These are phyloP conservation scores for Talaromyces verruculosus DNA, from an alignment of 2,329 filamentous ascomycete genomes.

Conservation along the genomic window DNA sequence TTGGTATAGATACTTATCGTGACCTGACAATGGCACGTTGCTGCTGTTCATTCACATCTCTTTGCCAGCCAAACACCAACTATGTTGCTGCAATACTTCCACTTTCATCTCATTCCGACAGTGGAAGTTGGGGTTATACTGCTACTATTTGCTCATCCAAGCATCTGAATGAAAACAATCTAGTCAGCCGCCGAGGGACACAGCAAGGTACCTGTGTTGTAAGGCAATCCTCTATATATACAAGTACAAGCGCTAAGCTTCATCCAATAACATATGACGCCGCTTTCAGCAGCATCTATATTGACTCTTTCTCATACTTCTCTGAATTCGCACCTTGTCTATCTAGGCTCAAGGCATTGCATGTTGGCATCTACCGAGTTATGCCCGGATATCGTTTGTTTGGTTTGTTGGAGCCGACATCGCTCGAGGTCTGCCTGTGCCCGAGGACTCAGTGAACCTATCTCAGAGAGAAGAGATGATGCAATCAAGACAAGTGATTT, in stretches of 20 bases:
- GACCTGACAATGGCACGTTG: not conserved
- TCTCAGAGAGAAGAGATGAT: constrained; percentile 1
- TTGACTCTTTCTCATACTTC: not conserved
- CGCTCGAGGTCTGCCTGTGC: not conserved
- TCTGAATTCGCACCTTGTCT: not conserved
- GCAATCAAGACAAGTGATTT: not conserved
- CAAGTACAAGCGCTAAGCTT: not conserved
- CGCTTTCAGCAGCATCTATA: not conserved
- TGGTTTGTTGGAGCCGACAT: not conserved
- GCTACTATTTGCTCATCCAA: not conserved
- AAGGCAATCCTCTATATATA: not conserved
- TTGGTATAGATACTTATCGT: not conserved
- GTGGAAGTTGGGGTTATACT: not conserved
- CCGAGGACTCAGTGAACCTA: not conserved
- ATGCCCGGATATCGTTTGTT: not conserved
- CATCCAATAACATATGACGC: not conserved
- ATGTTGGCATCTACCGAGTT: not conserved
- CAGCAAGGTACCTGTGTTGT: not conserved
- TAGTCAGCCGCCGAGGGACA: not conserved
- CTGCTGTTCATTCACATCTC: not conserved
- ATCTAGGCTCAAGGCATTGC: not conserved
- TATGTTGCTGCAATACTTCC: not conserved
- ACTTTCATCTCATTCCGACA: not conserved
- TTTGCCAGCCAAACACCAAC: too few species aligned
- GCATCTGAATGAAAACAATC: not conserved